A percentile compares a stretch with the other conserved stretches of the same genome.
Conservation (phyloP, 2,329 filamentous ascomycete species). For the Onygenales sp. region DNA sequence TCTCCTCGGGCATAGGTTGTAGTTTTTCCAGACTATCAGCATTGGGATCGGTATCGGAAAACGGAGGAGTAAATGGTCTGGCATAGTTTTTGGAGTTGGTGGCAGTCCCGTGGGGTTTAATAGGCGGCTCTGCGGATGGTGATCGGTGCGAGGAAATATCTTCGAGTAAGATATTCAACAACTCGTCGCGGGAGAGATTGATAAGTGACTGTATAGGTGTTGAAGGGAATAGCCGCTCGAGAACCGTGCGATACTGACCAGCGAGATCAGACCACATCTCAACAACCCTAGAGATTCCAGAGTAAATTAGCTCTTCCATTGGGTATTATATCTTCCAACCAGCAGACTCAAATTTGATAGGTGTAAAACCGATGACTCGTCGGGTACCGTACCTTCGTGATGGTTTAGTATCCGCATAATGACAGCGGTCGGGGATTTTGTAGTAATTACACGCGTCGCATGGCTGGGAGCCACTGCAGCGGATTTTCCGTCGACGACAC, state of each 20-base stretch:
- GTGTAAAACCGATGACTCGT: not conserved
- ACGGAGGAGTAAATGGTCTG: too few species aligned
- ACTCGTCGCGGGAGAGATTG: slow-evolving; percentile 48
- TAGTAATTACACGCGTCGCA: slow-evolving; percentile 78
- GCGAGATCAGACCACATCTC: slow-evolving; percentile 55
- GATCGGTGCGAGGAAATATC: slow-evolving; percentile 37
- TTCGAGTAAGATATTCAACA: slow-evolving; percentile 32
- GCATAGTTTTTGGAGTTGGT: slow-evolving; percentile 18
- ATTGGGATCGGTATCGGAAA: too few species aligned
- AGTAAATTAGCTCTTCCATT: too few species aligned
- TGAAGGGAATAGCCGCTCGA: slow-evolving; percentile 55
- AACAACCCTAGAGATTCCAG: slow-evolving; percentile 19
- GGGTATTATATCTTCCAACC: not conserved
- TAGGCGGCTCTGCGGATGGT: slow-evolving; percentile 8
- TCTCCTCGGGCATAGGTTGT: slow-evolving; percentile 64
- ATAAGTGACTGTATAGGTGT: slow-evolving; percentile 43
- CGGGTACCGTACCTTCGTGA: slow-evolving; percentile 57
- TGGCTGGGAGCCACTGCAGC: slow-evolving; percentile 71
- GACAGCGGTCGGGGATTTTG: slow-evolving; percentile 66
- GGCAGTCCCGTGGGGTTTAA: too few species aligned
- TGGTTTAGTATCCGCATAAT: slow-evolving; percentile 71
- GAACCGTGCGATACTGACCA: slow-evolving; percentile 55
- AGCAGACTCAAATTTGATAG: slow-evolving; percentile 11
- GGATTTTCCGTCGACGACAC: slow-evolving; percentile 71
- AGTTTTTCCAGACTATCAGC: slow-evolving; percentile 47